Base-by-base conservation (phyloP, 2,329 filamentous ascomycete genomes). In the Phyllosticta ampelicida region DNA sequence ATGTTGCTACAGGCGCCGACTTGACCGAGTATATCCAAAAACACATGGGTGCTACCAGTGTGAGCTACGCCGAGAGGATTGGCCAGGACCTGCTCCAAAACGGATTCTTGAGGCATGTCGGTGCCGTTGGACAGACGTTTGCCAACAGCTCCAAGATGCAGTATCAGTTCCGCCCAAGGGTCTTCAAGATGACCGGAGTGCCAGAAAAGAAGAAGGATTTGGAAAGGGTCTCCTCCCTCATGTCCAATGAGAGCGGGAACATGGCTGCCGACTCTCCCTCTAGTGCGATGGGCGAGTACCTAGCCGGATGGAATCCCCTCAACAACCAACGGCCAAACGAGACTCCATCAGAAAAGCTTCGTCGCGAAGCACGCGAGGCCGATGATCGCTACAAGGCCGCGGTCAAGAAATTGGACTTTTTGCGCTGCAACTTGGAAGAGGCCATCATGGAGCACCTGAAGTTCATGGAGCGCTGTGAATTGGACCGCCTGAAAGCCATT, bases 141-240 rank as follows among this genome's bases (percentile, higher is more conserved):
- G 91, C 92, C 65, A 99, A 99, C 75, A 97, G 91, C 78, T 96
- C 91, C 63, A 90, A 87, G 74, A 87, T 97, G 84, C 92, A 89
- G 70, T 99, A 99, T 72, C 94, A 99, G 72, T 99, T 94, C 94
- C 86, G 90, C 57, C 84, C 91, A 8, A 95, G 90, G 75, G 86
- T 89, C 5, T 99, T 97, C 75, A 86, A 95, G 68, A 72, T 94
- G 59, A 86, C 90, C 23, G 92, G 91, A 20, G 78, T 96, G 56
- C 90, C 89, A 0, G 92, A 96, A 71, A 96, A 90, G 80, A 95
- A 91, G 77, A 79, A 81, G 60, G 71, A 83, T 1, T 70, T 92
- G 54, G 80, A 82, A 63, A 84, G 91, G 60, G 87, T 89, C 6
- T 87, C 90, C 60, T 94, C 90, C 2, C 74, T 84, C 36, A 78